Percentiles rank a stretch among this genome's conserved stretches.
These are phyloP conservation scores for Lactuca sativa DNA, from an alignment of 129 eudicot genomes.

Conservation along the genomic window DNA sequence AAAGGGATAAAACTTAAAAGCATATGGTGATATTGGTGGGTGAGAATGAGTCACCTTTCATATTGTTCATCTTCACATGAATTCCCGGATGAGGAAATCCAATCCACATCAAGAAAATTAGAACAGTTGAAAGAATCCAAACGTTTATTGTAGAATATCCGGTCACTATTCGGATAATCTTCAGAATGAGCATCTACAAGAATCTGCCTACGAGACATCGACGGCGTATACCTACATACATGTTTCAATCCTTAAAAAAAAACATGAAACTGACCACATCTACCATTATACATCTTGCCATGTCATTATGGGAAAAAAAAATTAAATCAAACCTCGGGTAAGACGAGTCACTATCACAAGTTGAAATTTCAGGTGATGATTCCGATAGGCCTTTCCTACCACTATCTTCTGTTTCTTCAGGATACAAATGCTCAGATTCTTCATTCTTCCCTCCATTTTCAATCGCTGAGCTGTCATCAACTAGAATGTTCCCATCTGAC, in stretches of 20 bases:
- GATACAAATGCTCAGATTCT: conserved; percentile 36
- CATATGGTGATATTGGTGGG: neutral
- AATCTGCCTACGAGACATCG: conserved; percentile 46
- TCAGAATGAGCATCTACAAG: conserved; percentile 35
- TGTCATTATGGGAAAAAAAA: neutral
- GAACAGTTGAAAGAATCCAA: conserved; percentile 57
- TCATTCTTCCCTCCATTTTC: conserved; percentile 35
- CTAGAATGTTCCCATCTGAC: conserved; percentile 75
- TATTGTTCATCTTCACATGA: conserved; percentile 77
- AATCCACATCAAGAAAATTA: conserved; percentile 74
- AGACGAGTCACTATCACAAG: conserved; percentile 61
- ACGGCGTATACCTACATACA: conserved; percentile 48
- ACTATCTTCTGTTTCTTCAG: conserved; percentile 34
- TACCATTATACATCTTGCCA: neutral
- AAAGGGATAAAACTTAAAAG: neutral
- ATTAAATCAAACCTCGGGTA: conserved; percentile 54
- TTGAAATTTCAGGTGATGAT: conserved; percentile 70
- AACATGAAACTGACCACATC: neutral
- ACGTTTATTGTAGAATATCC: conserved; percentile 40
- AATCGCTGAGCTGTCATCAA: conserved; percentile 47
- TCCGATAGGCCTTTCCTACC: conserved; percentile 50
- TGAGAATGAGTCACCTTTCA: conserved; percentile 48
- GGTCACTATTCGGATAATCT: conserved; percentile 48
- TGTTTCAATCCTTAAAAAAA: neutral
- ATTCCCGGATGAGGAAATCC: conserved; percentile 82